phyloP scores from a whole-genome alignment of 331 rosid species.

The Quercus phellos region DNA sequence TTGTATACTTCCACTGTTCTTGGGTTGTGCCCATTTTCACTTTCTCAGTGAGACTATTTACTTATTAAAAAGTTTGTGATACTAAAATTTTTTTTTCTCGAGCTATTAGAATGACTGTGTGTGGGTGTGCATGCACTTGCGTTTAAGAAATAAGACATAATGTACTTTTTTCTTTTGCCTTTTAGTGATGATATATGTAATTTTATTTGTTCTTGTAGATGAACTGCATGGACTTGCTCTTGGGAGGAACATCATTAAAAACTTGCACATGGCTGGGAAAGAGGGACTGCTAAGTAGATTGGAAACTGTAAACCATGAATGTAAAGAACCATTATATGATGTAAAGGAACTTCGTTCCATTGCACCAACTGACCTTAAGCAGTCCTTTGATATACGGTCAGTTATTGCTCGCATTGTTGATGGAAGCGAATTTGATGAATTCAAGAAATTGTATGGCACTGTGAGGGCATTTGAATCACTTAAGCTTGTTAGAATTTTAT shows the following conservation, averaged over 20 bases:
- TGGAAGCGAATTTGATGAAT: slow-evolving; percentile 95
- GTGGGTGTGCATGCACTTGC: too few species aligned
- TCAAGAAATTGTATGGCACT: slow-evolving; percentile 95
- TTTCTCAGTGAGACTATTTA: too few species aligned
- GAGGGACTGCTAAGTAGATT: slow-evolving; percentile 33
- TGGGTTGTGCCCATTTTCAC: too few species aligned
- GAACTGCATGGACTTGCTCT: slow-evolving; percentile 84
- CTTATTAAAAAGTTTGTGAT: background rate
- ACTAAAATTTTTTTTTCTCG: slow-evolving; percentile 3
- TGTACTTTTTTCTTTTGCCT: background rate
- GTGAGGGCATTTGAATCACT: slow-evolving; percentile 58
- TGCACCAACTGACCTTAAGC: slow-evolving; percentile 83
- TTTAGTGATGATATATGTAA: background rate
- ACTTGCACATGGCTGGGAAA: slow-evolving; percentile 90
- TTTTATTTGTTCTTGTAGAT: slow-evolving; percentile 43
- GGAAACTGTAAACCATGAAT: slow-evolving; percentile 36
- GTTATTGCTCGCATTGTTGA: slow-evolving; percentile 84
- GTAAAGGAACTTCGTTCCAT: slow-evolving; percentile 76
- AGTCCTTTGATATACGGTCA: slow-evolving; percentile 83
- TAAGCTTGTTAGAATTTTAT: slow-evolving; percentile 14
- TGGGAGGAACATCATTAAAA: slow-evolving; percentile 84
- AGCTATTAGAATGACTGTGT: background rate
- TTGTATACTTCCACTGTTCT: too few species aligned
- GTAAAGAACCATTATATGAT: slow-evolving; percentile 66
- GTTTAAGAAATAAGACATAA: background rate